Evolutionary conservation across 352 stramenopile species (phyloP), one percentile per base, ranked within the genome.

Genomic region (Globisporangium spinosum): DNA sequence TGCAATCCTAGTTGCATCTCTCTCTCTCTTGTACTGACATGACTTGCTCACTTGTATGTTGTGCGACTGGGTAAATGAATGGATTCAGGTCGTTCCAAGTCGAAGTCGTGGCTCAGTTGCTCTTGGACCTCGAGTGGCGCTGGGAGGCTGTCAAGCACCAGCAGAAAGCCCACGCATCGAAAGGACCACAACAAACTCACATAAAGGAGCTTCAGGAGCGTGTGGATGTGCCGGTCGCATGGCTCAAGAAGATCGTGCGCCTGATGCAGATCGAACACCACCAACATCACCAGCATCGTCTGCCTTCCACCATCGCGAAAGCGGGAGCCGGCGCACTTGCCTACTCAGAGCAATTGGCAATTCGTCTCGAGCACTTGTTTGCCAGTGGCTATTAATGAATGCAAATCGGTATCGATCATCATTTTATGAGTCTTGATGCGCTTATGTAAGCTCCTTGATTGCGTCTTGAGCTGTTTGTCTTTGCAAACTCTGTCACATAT

Each of bases 81-180:
- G 61, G 27, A 1, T 29, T 15, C 27, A 89, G 79, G 9, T 23
- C 64, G 8, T 90, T 85, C 65, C 82, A 90, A 70, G 68, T 84
- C 15, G 82, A 89, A 62, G 35, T 87, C 0, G 74, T 86, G 20
- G 67, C 74, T 2, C 70, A 83, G 64, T 69, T 90, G 20, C 25
- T 90, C 1, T 53, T 74, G 20, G 80, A 89, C 55, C 64, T 90
- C 38, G 80, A 89, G 53, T 90, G 82, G 82, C 72, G 76, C 32
- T 71, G 56, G 64, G 49, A 32, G 25, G 25, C 45, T 45, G 40
- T 56, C 6, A 25, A 2, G 4, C 35, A 59, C 15, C 32, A 59
- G 1, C 6, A 57, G 2, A 9, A 51, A 1, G 15, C 8, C 32
- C 32, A 38, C 32, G 5, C 6, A 3, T 17, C 12, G 22, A 65